A percentile compares a stretch with the other conserved stretches of the same genome.
Conservation (phyloP, 306 rosid genomes). For the Canavalia gladiata region DNA sequence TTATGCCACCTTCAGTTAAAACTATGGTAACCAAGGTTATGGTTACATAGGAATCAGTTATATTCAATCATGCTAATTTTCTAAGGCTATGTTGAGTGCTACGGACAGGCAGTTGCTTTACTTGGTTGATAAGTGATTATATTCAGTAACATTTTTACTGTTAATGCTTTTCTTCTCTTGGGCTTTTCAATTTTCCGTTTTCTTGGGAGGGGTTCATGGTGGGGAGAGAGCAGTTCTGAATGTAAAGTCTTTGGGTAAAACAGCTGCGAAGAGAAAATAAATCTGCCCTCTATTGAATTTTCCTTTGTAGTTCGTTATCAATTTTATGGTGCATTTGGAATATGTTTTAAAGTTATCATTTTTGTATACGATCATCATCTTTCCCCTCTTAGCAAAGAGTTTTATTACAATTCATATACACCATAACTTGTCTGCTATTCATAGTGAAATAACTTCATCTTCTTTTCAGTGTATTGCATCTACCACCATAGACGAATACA, state of each 20-base stretch:
- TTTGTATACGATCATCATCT: constrained; percentile 15
- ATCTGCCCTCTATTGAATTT: constrained; percentile 16
- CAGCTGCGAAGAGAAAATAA: constrained; percentile 29
- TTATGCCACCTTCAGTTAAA: neutral
- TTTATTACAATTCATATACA: neutral
- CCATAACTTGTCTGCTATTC: constrained; percentile 25
- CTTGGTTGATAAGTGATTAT: neutral
- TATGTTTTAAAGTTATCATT: constrained; percentile 19
- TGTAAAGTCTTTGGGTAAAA: constrained; percentile 20
- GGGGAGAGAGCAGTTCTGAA: constrained; percentile 17
- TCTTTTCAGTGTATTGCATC: constrained; percentile 88
- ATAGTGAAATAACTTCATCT: constrained; percentile 38
- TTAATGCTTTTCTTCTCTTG: constrained; percentile 16
- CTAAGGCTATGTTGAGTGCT: constrained; percentile 2
- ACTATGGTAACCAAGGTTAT: constrained; percentile 9
- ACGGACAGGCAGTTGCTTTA: neutral
- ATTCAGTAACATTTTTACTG: constrained; percentile 20
- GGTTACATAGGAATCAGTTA: constrained; percentile 7
- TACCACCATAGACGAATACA: constrained; percentile 85
- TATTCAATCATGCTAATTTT: neutral
- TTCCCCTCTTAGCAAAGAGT: constrained; percentile 1
- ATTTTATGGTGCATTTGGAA: constrained; percentile 31
- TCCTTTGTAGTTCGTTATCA: constrained; percentile 22
- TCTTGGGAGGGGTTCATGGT: constrained; percentile 8
- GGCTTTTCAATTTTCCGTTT: neutral